Evolutionary conservation across 179 eudicot genomes (phyloP), one percentile per base, ranked within the genome.

Genomic region (Heliamphora pulchella): DNA sequence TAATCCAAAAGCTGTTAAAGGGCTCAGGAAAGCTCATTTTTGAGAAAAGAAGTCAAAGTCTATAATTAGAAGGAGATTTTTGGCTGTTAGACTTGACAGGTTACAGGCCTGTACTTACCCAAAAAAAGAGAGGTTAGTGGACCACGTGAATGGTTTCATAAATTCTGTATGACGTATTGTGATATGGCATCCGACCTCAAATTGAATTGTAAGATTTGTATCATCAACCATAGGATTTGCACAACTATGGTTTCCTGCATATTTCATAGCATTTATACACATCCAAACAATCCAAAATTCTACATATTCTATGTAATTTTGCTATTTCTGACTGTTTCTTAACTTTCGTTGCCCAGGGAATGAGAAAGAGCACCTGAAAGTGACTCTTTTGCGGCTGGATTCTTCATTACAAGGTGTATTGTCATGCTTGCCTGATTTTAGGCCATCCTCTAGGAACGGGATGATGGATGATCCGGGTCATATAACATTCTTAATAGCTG

Each of bases 391-490:
- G 77, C 93, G 96, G 75, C 80, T 96, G 80, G 96, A 94, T 84
- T 92, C 99, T 81, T 89, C 98, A 76, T 85, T 96, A 85, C 98
- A 96, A 89, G 98, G 99, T 78, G 92, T 96, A 80, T 86, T 91
- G 81, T 96, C 99, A 82, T 96, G 99, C 89, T 89, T 96, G 90
- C 99, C 99, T 62, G 99, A 96, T 87, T 92, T 96, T 84, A 86
- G 74, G 78, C 97, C 96, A 18, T 85, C 92, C 75, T 87, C 82
- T 83, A 55, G 80, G 79, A 85, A 91, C 75, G 88, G 84, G 81
- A 84, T 84, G 78, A 86, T 77, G 84, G 93, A 91, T 80, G 91
- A 91, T 82, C 81, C 86, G 53, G 82, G 76, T 31, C 82, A 83
- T 76, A 64, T 78, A 77, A 77, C 86, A 64, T 94, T 94, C 88